Evolutionary conservation across 495 filamentous ascomycete species (phyloP).

Genomic region (Trichoderma gamsii): DNA sequence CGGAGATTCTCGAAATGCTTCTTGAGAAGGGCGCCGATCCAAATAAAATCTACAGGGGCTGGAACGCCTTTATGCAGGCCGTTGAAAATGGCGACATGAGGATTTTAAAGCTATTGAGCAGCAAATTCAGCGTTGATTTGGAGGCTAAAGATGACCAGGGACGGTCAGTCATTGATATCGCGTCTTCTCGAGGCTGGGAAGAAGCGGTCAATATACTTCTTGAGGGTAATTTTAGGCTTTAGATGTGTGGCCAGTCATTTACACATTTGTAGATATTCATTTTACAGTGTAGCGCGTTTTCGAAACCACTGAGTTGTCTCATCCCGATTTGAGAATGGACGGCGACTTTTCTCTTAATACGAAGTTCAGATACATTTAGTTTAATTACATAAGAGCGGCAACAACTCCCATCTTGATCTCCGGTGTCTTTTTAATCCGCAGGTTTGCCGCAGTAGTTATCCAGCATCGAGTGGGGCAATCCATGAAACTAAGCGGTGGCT

Average conservation of each 20-base stretch:
- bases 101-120: constrained; percentile 39
- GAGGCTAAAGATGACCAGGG: constrained; percentile 35
- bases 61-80: constrained; percentile 47
- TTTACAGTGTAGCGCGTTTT: not conserved
- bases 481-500: not conserved
- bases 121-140: constrained; percentile 40
- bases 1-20: constrained; percentile 42
- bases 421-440: not conserved
- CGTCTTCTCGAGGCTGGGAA: constrained; percentile 32
- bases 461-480: not conserved
- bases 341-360: not conserved
- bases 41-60: constrained; percentile 49
- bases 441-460: not conserved
- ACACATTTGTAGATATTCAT: not conserved
- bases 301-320: not conserved
- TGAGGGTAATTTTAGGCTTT: constrained; percentile 9
- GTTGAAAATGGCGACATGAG: constrained; percentile 40
- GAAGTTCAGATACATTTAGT: not conserved
- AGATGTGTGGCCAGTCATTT: not conserved
- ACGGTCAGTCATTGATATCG: constrained; percentile 33
- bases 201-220: constrained; percentile 22
- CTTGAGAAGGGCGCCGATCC: constrained; percentile 48
- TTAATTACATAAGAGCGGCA: too few species aligned
- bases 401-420: too few species aligned
- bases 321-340: not conserved